These are phyloP conservation scores for Bondarzewia mesenterica DNA, from an alignment of 1,284 basidiomycete genomes.

Conservation along the genomic window DNA sequence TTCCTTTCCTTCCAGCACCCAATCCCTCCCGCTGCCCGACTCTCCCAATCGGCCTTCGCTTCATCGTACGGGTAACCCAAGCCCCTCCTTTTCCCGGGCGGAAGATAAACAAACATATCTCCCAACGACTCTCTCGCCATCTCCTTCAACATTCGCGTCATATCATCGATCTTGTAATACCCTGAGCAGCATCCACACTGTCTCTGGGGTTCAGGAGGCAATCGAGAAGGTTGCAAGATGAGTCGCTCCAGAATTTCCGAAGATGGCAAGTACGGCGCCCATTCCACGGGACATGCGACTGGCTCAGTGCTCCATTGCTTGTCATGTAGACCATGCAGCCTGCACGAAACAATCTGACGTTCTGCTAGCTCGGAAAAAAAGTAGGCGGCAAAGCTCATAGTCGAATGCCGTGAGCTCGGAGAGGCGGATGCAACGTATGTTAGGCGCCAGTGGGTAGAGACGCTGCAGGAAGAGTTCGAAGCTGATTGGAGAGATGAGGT, in stretches of 20 bases:
- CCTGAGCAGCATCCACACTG: conserved; percentile 23
- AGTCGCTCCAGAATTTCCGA: conserved; percentile 12
- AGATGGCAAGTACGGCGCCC: conserved; percentile 16
- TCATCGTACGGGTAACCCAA: neutral
- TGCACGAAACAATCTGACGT: conserved; percentile 13
- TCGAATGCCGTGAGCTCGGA: conserved; percentile 18
- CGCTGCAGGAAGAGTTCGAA: conserved; percentile 16
- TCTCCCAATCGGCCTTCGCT: neutral
- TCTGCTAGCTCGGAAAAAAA: conserved; percentile 21
- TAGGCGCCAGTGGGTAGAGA: conserved; percentile 15
- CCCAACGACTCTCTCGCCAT: conserved; percentile 15
- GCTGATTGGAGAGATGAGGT: conserved; percentile 19
- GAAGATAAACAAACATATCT: conserved; percentile 10
- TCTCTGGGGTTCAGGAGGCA: conserved; percentile 17
- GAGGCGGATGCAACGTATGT: conserved; percentile 19
- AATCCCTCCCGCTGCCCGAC: neutral
- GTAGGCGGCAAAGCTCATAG: conserved; percentile 16
- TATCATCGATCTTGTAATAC: conserved; percentile 18
- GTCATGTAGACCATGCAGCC: conserved; percentile 10
- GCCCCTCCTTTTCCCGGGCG: neutral
- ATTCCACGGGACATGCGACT: conserved; percentile 15
- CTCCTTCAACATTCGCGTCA: conserved; percentile 19
- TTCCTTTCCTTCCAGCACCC: neutral
- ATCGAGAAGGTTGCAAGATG: conserved; percentile 15
- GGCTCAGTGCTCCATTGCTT: conserved; percentile 8